These are phyloP conservation scores for Setaria viridis DNA, from an alignment of 202 grass and related monocot genomes.

Conservation along the genomic window DNA sequence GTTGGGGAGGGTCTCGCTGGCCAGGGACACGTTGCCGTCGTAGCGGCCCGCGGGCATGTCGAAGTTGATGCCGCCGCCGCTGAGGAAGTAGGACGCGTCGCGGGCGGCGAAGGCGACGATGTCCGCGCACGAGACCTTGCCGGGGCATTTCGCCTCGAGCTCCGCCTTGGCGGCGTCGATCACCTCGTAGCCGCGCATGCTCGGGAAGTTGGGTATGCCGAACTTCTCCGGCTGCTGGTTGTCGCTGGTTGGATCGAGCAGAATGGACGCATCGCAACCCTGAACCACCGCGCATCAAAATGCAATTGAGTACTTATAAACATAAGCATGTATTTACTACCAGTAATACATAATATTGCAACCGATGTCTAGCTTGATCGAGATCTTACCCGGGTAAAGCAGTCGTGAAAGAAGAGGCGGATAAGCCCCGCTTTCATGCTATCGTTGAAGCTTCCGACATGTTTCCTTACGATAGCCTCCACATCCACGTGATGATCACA, in stretches of 20 bases:
- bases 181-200: conserved; percentile 55
- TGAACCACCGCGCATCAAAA: neutral
- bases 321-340: neutral
- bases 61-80: conserved; percentile 40
- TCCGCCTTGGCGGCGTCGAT: conserved; percentile 61
- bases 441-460: neutral
- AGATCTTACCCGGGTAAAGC: conserved; percentile 58
- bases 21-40: conserved; percentile 54
- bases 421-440: conserved; percentile 48
- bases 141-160: conserved; percentile 36
- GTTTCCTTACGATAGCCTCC: neutral
- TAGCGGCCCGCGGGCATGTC: conserved; percentile 43
- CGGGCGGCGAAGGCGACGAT: conserved; percentile 64
- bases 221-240: conserved; percentile 50
- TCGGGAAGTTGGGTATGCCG: conserved; percentile 43
- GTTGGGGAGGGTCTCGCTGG: conserved; percentile 39
- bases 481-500: conserved; percentile 6
- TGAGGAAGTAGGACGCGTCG: conserved; percentile 56
- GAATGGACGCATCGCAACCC: conserved; percentile 69
- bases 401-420: conserved; percentile 70
- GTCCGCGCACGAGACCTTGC: conserved; percentile 69
- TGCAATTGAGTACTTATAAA: too few species aligned
- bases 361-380: neutral
- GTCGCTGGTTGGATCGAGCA: conserved; percentile 44
- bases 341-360: neutral